Conservation (phyloP, 345 rosid genomes). For the Populus alba region DNA sequence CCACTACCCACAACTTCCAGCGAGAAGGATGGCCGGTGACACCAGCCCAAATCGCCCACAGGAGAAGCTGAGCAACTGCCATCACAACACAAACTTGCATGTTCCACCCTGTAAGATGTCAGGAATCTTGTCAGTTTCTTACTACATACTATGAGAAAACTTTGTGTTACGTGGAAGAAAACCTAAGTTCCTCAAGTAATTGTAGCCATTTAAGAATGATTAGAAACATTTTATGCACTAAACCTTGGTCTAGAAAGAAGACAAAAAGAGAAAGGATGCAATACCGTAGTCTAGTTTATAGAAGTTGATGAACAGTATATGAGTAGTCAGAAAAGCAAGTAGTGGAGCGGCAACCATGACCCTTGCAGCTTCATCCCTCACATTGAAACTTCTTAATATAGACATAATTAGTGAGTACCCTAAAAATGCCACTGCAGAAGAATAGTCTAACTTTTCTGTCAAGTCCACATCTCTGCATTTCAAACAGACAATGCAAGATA, state of each 20-base stretch:
- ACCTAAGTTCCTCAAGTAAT: neutral
- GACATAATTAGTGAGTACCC: conserved; percentile 71
- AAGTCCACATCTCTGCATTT: conserved; percentile 70
- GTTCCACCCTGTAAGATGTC: conserved; percentile 38
- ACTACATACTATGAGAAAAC: neutral
- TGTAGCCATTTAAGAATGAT: neutral
- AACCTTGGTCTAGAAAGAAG: neutral
- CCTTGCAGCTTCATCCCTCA: conserved; percentile 72
- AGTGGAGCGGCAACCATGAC: conserved; percentile 85
- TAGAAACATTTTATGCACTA: neutral
- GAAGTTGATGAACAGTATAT: conserved; percentile 71
- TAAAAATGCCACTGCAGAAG: conserved; percentile 69
- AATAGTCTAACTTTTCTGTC: conserved; percentile 78
- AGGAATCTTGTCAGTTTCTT: neutral
- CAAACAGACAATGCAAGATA: conserved; percentile 11
- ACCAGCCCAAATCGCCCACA: conserved; percentile 88
- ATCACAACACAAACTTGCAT: conserved; percentile 62
- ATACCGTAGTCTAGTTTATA: conserved; percentile 79
- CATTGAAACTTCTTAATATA: conserved; percentile 56
- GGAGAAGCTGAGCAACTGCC: conserved; percentile 64
- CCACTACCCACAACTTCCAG: conserved; percentile 73
- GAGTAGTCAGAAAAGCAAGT: conserved; percentile 75
- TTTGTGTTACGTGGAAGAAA: neutral
- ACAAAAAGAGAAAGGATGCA: neutral
- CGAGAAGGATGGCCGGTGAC: conserved; percentile 65